Conservation (phyloP, 768 basidiomycete species). For the Gymnopilus junonius region DNA sequence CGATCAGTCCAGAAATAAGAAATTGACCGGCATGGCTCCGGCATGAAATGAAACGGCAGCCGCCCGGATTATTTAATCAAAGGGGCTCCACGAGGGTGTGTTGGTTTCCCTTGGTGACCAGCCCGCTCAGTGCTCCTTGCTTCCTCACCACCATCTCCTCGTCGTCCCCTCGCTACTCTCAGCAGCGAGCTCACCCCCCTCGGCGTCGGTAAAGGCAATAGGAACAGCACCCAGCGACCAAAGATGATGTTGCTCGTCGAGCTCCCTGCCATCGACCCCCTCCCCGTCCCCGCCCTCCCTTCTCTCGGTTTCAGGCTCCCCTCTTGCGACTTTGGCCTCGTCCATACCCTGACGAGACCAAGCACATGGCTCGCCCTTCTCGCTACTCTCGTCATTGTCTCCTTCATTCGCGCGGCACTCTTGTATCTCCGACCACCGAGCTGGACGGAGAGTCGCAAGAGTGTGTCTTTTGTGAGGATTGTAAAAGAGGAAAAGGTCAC, state of each 20-base stretch:
- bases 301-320: background rate
- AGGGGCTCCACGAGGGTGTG: background rate
- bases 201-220: constrained; percentile 2
- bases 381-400: constrained; percentile 27
- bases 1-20: background rate
- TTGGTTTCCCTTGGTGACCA: constrained; percentile 8
- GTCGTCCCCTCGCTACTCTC: background rate
- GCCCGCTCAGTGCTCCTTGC: background rate
- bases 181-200: background rate
- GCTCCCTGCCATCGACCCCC: constrained; percentile 20
- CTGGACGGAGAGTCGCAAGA: constrained; percentile 18
- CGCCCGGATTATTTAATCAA: constrained; percentile 5
- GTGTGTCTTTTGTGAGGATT: constrained; percentile 12
- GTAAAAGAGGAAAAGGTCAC: constrained; percentile 15
- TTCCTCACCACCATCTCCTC: background rate
- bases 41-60: constrained; percentile 4
- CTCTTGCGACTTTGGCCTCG: constrained; percentile 13
- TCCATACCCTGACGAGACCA: constrained; percentile 19
- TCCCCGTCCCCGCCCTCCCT: constrained; percentile 10
- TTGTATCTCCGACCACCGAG: constrained; percentile 22
- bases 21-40: background rate
- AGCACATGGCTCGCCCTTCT: constrained; percentile 27
- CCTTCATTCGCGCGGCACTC: constrained; percentile 24
- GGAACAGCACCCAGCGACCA: background rate
- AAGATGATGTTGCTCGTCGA: constrained; percentile 25